A percentile compares a stretch with the other conserved stretches of the same genome.
These are phyloP conservation scores for Trichosporon sp. DNA, from an alignment of 1,284 basidiomycete species.

Conservation along the genomic window DNA sequence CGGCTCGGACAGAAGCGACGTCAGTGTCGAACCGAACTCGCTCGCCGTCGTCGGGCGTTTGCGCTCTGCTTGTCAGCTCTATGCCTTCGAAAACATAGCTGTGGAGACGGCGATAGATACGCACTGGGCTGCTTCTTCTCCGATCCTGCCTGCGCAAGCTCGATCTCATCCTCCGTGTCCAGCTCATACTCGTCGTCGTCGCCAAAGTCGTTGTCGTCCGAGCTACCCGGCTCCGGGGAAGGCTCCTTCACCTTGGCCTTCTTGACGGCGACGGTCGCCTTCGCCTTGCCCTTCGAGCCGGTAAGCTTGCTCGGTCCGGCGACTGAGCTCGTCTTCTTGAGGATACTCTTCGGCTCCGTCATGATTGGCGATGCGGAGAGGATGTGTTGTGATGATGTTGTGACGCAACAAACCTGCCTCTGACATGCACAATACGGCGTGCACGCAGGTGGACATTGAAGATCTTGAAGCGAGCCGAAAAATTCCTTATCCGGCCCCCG, in stretches of 20 bases:
- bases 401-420: not conserved
- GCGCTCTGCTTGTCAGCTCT: conserved; percentile 30
- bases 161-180: conserved; percentile 20
- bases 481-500: conserved; percentile 10
- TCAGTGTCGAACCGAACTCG: conserved; percentile 43
- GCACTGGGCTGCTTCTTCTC: conserved; percentile 19
- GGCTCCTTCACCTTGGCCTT: conserved; percentile 10
- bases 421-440: not conserved
- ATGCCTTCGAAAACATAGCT: too few relatives aligned
- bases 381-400: not conserved
- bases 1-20: conserved; percentile 40
- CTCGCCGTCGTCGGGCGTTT: conserved; percentile 43
- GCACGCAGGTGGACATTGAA: not conserved
- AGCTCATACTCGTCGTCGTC: conserved; percentile 14
- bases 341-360: conserved; percentile 18
- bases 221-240: not conserved
- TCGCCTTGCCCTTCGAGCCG: conserved; percentile 7
- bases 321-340: conserved; percentile 13
- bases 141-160: conserved; percentile 8
- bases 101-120: not conserved
- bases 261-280: conserved; percentile 2
- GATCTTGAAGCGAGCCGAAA: conserved; percentile 8
- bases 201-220: conserved; percentile 12
- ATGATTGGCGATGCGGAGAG: conserved; percentile 5
- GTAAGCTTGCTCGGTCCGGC: not conserved